Base-by-base conservation (phyloP, 228 moss, liverwort and hornwort genomes). In the Sphagnum magellanicum region DNA sequence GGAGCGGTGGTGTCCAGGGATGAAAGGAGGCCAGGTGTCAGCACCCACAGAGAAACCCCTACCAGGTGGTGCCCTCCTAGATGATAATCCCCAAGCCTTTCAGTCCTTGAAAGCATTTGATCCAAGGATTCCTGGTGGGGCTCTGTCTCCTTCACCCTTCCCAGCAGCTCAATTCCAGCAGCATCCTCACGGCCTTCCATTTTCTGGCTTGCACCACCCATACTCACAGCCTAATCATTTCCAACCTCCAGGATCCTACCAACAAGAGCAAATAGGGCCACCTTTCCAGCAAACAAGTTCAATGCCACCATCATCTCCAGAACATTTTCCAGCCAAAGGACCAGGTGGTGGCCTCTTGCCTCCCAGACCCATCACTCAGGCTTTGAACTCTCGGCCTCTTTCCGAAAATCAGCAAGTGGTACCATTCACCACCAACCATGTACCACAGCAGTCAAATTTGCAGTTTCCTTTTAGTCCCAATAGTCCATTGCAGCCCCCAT, bases 211-310 rank as follows among this genome's bases (percentile, higher is more conserved):
- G 50, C 87, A 80, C 51, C 74, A 85, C 67, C 79, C 81, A 61
- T 84, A 80, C 70, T 88, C 92, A 67, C 89, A 85, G 73, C 79
- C 85, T 72, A 89, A 81, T 63, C 64, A 92, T 68, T 81, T 89
- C 60, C 89, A 78, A 71, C 78, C 89, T 73, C 75, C 80, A 58
- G 83, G 83, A 16, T 57, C 74, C 63, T 75, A 86, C 71, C 79
- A 71, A 12, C 50, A 70, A 48, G 85, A 87, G 70, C 86, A 79
- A 46, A 77, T 70, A 65, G 78, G 82, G 48, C 77, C 76, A 63
- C 59, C 77, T 59, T 77, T 88, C 67, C 81, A 83, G 71, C 84
- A 83, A 68, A 78, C 72, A 59, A 73, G 74, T 63, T 15, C 73
- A 50, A 60, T 71, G 17, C 70, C 68, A 66, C 83, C 79, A 59